A percentile compares a stretch with the other conserved stretches of the same genome.
Conservation (phyloP, 202 grass and related monocot species). For the Cymbopogon flexuosus region DNA sequence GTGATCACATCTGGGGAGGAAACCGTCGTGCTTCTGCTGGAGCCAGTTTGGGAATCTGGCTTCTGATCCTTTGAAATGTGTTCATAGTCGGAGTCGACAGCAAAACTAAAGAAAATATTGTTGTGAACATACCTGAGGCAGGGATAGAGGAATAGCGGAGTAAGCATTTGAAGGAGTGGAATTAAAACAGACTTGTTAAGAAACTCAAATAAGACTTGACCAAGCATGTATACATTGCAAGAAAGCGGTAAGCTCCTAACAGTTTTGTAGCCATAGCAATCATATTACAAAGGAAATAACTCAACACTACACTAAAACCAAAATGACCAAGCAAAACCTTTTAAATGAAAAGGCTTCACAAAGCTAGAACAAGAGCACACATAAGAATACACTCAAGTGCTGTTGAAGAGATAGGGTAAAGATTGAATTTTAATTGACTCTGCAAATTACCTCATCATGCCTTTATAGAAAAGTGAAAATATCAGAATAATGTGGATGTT, state of each 20-base stretch:
- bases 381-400: neutral
- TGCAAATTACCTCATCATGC: neutral
- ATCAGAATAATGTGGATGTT: too few relatives aligned
- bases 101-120: conserved; percentile 99
- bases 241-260: neutral
- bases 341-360: neutral
- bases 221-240: neutral
- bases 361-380: neutral
- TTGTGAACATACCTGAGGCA: conserved; percentile 94
- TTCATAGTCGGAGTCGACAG: conserved; percentile 79
- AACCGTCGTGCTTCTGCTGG: conserved; percentile 3
- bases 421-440: neutral
- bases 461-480: neutral
- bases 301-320: neutral
- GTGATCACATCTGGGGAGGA: conserved; percentile 26
- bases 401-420: neutral
- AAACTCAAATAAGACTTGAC: conserved; percentile 1
- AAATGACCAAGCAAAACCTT: neutral
- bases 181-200: neutral
- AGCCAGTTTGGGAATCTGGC: conserved; percentile 35
- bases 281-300: neutral
- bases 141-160: conserved; percentile 12
- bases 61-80: conserved; percentile 63
- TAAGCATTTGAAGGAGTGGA: conserved; percentile 30
- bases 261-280: neutral